A percentile compares a stretch with the other conserved stretches of the same genome.
Conservation (phyloP, 768 basidiomycete species). For the Mycena kentingensis region DNA sequence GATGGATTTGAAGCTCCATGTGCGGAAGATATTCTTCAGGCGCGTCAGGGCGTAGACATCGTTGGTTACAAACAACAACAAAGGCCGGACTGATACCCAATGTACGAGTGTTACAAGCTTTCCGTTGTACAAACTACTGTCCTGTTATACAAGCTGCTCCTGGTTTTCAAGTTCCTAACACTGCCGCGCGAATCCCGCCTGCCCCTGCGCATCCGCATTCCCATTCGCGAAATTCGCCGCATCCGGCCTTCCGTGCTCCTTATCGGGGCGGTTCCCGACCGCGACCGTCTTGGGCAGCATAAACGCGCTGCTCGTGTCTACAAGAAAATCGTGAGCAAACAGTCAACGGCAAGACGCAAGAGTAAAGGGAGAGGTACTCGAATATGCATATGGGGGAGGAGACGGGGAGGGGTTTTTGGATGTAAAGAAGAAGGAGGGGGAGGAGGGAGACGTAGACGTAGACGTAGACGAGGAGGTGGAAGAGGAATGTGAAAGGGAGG, state of each 20-base stretch:
- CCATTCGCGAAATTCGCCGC: conserved; percentile 43
- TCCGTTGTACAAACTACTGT: no score
- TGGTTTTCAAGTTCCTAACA: conserved; percentile 20
- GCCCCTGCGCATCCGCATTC: no score
- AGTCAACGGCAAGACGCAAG: neutral
- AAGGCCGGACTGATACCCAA: no score
- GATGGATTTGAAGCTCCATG: no score
- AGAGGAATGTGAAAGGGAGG: conserved; percentile 18
- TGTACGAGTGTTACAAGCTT: no score
- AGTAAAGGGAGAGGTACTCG: neutral
- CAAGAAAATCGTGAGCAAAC: neutral
- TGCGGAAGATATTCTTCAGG: no score
- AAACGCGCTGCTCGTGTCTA: conserved; percentile 25
- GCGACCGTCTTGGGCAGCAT: conserved; percentile 28
- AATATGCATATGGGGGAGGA: neutral
- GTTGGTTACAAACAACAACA: no score
- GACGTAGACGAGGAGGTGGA: conserved; percentile 9
- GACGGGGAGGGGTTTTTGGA: neutral
- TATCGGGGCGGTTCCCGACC: no score
- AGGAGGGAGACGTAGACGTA: conserved; percentile 3
- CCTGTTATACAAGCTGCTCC: no score
- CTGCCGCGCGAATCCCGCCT: no score
- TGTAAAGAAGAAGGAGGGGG: neutral
- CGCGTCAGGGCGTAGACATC: no score
- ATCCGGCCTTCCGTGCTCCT: conserved; percentile 43